Evolutionary conservation across 495 filamentous ascomycete genomes (phyloP).

Genomic region (Podospora anserina): DNA sequence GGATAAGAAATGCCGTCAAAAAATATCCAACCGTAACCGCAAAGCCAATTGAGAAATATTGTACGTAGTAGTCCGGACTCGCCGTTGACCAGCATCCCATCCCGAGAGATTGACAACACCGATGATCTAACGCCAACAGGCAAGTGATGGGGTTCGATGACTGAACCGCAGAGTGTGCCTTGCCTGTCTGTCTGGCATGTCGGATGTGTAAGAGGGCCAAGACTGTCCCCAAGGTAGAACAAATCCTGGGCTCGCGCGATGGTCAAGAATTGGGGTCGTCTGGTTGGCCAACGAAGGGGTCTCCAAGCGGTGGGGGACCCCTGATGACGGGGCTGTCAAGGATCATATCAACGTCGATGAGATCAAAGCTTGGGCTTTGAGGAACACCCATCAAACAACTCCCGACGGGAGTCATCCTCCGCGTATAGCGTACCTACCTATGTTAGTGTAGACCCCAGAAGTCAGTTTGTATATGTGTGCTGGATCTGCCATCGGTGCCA

Average conservation of each 20-base stretch:
- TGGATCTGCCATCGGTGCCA: not conserved
- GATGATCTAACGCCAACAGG: constrained; percentile 5
- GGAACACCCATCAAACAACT: not conserved
- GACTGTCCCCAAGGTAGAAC: not conserved
- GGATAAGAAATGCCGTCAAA: constrained; percentile 2
- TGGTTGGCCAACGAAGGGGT: not conserved
- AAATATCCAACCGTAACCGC: not conserved
- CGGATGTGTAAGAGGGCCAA: constrained; percentile 4
- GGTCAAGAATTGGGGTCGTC: not conserved
- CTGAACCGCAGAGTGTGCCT: not conserved
- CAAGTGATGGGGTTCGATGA: not conserved
- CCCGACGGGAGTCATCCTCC: constrained; percentile 1
- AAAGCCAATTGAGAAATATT: not conserved
- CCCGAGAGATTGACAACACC: not conserved
- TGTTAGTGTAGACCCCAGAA: not conserved
- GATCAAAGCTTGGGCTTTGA: constrained; percentile 2
- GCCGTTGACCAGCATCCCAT: not conserved
- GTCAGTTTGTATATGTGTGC: not conserved
- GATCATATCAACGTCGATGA: not conserved
- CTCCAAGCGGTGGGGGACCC: not conserved
- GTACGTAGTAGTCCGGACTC: not conserved
- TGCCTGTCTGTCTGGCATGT: constrained; percentile 3
- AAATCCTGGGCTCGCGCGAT: constrained; percentile 1
- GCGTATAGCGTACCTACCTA: not conserved
- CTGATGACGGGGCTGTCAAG: not conserved